Percentiles rank a stretch among this genome's conserved stretches.
Conservation (phyloP, 495 filamentous ascomycete species). For the Niebla homalea region DNA sequence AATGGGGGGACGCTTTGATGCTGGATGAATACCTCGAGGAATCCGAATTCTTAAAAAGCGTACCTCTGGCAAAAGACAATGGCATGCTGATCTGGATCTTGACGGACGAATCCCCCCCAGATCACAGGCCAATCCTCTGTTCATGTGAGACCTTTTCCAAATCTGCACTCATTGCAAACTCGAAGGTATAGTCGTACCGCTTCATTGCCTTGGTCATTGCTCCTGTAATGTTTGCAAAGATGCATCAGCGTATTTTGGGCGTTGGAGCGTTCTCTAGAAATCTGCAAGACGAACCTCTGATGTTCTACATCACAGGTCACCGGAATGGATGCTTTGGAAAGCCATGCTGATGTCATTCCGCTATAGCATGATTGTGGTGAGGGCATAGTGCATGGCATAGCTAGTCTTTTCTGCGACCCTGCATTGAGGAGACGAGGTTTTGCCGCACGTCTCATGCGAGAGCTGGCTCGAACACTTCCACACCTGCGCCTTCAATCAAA, state of each 20-base stretch:
- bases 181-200: too few species aligned
- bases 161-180: constrained; percentile 1
- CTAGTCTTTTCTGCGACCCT: constrained; percentile 14
- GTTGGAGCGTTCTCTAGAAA: too few species aligned
- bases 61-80: constrained; percentile 15
- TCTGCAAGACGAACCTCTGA: too few species aligned
- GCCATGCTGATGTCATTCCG: too few species aligned
- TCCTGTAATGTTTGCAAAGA: too few species aligned
- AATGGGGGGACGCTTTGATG: constrained; percentile 10
- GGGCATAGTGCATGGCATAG: constrained; percentile 12
- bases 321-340: too few species aligned
- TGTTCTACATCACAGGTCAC: too few species aligned
- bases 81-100: constrained; percentile 15
- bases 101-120: constrained; percentile 3
- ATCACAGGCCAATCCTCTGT: constrained; percentile 10
- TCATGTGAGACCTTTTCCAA: constrained; percentile 14
- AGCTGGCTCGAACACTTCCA: constrained; percentile 9
- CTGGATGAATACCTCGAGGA: constrained; percentile 10
- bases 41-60: constrained; percentile 8
- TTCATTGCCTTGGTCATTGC: background rate
- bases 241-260: too few species aligned
- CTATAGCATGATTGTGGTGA: background rate
- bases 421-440: constrained; percentile 10
- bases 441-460: constrained; percentile 13
- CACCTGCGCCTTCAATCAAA: constrained; percentile 5